Conservation (phyloP, 192 early-diverging fungal species). For the Dimargaris cristalligena region DNA sequence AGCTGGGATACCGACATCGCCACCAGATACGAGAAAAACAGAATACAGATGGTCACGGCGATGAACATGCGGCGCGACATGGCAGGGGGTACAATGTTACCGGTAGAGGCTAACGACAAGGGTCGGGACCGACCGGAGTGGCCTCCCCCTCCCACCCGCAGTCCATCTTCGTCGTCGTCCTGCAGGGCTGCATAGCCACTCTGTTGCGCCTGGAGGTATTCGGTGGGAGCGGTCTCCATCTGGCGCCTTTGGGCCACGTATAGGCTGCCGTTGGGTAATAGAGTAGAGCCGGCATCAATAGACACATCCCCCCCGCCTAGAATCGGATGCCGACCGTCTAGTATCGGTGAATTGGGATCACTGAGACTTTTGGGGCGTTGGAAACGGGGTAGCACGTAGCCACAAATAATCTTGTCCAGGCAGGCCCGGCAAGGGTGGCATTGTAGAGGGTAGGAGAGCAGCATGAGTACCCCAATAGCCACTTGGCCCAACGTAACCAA, state of each 20-base stretch:
- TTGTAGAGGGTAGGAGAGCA: slow-evolving; percentile 88
- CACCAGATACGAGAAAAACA: slow-evolving; percentile 49
- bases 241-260: background rate
- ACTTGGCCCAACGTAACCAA: slow-evolving; percentile 73
- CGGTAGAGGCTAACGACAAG: background rate
- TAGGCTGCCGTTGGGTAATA: too few relatives aligned
- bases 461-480: slow-evolving; percentile 72
- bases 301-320: background rate
- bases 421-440: slow-evolving; percentile 78
- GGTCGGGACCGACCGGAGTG: background rate
- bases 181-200: background rate
- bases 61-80: slow-evolving; percentile 36
- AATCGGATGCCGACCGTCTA: background rate
- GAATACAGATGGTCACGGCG: slow-evolving; percentile 47
- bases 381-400: slow-evolving; percentile 19
- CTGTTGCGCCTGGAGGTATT: background rate
- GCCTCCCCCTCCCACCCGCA: background rate
- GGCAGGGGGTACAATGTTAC: background rate
- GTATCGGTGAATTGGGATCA: background rate
- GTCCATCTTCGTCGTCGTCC: background rate
- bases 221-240: background rate
- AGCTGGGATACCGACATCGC: slow-evolving; percentile 65
- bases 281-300: too few relatives aligned
- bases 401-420: slow-evolving; percentile 65
- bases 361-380: slow-evolving; percentile 10